Conservation (phyloP, 805 yeast genomes). For the Hanseniaspora lindneri region DNA sequence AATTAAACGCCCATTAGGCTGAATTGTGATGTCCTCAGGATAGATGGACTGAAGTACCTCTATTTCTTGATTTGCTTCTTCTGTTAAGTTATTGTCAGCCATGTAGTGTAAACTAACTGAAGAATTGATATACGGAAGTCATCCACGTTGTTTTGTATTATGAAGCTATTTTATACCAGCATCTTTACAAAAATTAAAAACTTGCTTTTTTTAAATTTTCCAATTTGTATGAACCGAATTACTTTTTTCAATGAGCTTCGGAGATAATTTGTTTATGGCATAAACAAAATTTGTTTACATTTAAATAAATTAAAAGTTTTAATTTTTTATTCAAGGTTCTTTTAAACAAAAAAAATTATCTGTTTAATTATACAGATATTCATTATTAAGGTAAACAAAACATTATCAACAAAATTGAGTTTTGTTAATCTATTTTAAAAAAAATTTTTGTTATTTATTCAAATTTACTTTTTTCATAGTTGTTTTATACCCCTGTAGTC, state of each 20-base stretch:
- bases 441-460: not conserved
- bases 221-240: not conserved
- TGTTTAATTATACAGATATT: too few species aligned
- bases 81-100: slow-evolving; percentile 18
- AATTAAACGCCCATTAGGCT: slow-evolving; percentile 32
- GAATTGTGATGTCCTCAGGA: slow-evolving; percentile 42
- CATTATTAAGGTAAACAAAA: too few species aligned
- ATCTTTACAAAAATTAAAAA: not conserved
- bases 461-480: slow-evolving; percentile 19
- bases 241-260: not conserved
- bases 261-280: not conserved
- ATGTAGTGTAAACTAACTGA: too few species aligned
- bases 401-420: not conserved
- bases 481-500: slow-evolving; percentile 18
- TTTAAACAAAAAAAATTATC: too few species aligned
- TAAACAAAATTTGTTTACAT: not conserved
- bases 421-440: not conserved
- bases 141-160: too few species aligned
- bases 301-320: not conserved
- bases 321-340: not conserved
- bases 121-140: too few species aligned
- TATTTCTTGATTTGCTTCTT: slow-evolving; percentile 58
- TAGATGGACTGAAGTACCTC: slow-evolving; percentile 79
- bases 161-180: not conserved
- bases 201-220: not conserved